Conservation (phyloP, 2,329 filamentous ascomycete genomes). For the Kalaharituber pfeilii region DNA sequence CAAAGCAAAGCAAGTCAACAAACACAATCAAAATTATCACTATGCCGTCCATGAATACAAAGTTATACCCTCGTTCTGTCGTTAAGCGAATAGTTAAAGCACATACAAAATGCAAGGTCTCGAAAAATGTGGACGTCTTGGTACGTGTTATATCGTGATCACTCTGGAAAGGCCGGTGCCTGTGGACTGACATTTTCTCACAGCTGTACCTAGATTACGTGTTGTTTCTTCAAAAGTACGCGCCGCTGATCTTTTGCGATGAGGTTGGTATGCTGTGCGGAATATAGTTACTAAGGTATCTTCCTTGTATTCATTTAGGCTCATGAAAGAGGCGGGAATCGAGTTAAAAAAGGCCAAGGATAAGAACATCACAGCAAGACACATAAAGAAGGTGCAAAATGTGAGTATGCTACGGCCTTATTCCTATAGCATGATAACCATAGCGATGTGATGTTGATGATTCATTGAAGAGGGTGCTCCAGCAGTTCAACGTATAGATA, state of each 20-base stretch:
- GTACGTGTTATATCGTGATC: slow-evolving; percentile 33
- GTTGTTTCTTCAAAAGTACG: slow-evolving; percentile 22
- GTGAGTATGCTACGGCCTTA: not conserved
- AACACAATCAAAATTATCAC: not conserved
- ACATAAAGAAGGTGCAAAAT: slow-evolving; percentile 11
- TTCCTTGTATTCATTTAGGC: slow-evolving; percentile 1
- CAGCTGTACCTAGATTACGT: slow-evolving; percentile 23
- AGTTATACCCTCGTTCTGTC: slow-evolving; percentile 66
- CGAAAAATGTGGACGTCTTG: slow-evolving; percentile 72
- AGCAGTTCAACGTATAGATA: not conserved
- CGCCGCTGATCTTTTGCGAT: not conserved
- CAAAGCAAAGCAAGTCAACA: not conserved
- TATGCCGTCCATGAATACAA: slow-evolving; percentile 26
- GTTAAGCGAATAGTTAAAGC: slow-evolving; percentile 83
- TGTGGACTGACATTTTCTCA: too few relatives aligned
- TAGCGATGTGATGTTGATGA: not conserved
- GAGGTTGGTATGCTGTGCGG: not conserved
- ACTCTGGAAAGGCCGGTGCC: too few relatives aligned
- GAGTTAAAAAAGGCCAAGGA: slow-evolving; percentile 11
- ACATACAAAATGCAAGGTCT: slow-evolving; percentile 61
- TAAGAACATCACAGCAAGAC: slow-evolving; percentile 11
- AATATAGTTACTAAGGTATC: not conserved
- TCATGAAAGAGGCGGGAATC: slow-evolving; percentile 15
- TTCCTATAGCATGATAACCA: not conserved
- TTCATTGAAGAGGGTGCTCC: not conserved